Base-by-base conservation (phyloP, 2,329 filamentous ascomycete genomes). In the Cryphonectria nitschkei region DNA sequence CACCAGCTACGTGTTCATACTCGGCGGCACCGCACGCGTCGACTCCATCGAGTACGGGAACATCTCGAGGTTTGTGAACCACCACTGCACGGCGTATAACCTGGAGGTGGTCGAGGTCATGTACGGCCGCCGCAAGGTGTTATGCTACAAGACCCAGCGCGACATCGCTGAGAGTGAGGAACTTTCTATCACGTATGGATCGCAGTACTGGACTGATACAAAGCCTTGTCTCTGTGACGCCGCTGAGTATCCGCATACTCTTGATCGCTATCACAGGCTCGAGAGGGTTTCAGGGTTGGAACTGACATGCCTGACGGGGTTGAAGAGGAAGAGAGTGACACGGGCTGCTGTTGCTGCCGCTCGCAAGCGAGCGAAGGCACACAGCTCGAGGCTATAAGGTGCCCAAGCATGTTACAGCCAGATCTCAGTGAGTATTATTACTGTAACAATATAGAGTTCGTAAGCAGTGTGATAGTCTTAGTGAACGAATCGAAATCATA, bases 141-240 rank as follows among this genome's bases (percentile, higher is more conserved):
- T 71, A 3, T 14, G 37, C 4, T 71, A 62, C 37, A 46, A 11
- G 9, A 54, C 70, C 9, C 32, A 61, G 5, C 61, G 62, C 22
- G 54, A 50, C 14, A 66, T 71, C 14, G 34, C 43, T 26, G 19
- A 46, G 9, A 54, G 61, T 3, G 70, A 66, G 41, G 61, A 68
- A 41, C 54, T 71, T 16, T 71, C 39, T 32, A 41, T 69, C 32
- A 60, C 50, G 7, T 68, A 71, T 39, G 66, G 70, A 16, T n/a
- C n/a, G 1, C 14, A 37, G 1, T 66, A 66, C 43, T 68, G 64
- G 9, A 2, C 3, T 11, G 29, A 32, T 7, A 3, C 22, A 29
- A 62, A 34, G 22, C 70, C 61, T 0, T 71, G 67, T 41, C 26
- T 62, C 5, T 71, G 70, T 46, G 37, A 32, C 39, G 19, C 67